Percentiles rank a stretch among this genome's conserved stretches.
Evolutionary conservation across 176 grass and related monocot species (phyloP).

Genomic region (Oryza australiensis): DNA sequence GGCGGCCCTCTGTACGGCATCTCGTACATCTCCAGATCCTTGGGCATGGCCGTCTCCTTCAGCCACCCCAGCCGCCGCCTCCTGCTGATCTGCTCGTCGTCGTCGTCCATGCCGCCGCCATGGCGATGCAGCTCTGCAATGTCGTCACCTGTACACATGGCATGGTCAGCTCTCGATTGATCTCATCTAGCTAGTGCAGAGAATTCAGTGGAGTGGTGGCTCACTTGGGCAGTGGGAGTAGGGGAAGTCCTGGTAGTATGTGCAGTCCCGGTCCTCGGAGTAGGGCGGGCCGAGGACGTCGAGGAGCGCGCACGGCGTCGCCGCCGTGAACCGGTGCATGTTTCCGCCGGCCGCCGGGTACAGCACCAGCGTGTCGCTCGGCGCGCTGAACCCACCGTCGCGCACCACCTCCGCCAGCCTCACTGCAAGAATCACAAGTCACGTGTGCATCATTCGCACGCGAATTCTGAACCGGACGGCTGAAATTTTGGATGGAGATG

Average conservation of each 20-base stretch:
- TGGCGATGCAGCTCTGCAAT: not conserved
- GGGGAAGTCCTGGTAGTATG: slow-evolving; percentile 37
- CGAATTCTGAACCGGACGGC: too few relatives aligned
- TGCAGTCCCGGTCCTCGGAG: slow-evolving; percentile 35
- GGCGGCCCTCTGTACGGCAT: slow-evolving; percentile 6
- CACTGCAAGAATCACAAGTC: not conserved
- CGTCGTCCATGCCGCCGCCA: not conserved
- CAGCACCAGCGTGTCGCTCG: slow-evolving; percentile 29
- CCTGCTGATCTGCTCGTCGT: not conserved
- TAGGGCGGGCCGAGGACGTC: slow-evolving; percentile 40
- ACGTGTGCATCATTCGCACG: too few relatives aligned
- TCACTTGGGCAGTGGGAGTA: not conserved
- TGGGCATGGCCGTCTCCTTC: slow-evolving; percentile 51
- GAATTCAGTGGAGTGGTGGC: not conserved
- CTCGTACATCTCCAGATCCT: slow-evolving; percentile 41
- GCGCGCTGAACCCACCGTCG: slow-evolving; percentile 25
- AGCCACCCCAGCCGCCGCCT: slow-evolving; percentile 54
- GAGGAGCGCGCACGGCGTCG: slow-evolving; percentile 31
- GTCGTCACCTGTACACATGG: not conserved
- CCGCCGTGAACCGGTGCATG: slow-evolving; percentile 38
- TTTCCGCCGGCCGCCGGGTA: slow-evolving; percentile 44
- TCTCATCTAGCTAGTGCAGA: too few relatives aligned
- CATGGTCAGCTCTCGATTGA: too few relatives aligned
- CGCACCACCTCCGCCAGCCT: slow-evolving; percentile 32
- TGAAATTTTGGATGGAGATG: not conserved